Evolutionary conservation across 805 yeast species (phyloP).

Genomic region (Cyberlindnera euphorbiiphila): DNA sequence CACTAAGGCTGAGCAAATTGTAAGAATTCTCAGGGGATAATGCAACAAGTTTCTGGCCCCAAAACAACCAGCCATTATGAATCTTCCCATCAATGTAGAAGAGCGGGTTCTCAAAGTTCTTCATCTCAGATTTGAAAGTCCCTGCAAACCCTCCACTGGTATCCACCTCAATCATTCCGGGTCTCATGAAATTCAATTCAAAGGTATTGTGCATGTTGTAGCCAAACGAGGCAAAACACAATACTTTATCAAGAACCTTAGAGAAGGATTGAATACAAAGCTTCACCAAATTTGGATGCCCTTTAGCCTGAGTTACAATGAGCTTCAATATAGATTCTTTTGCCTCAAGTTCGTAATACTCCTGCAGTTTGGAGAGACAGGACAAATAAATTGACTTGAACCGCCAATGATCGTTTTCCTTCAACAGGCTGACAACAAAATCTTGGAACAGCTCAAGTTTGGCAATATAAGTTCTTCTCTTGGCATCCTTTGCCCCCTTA

Average conservation of each 20-base stretch:
- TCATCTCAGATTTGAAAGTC: constrained; percentile 49
- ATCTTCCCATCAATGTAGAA: constrained; percentile 57
- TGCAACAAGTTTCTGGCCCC: constrained; percentile 58
- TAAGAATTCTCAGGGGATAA: constrained; percentile 32
- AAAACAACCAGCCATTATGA: constrained; percentile 66
- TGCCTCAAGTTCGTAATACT: constrained; percentile 45
- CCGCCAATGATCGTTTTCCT: constrained; percentile 51
- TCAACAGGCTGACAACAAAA: constrained; percentile 28
- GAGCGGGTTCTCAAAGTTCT: constrained; percentile 40
- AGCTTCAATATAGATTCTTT: constrained; percentile 38
- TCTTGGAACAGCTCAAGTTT: constrained; percentile 42
- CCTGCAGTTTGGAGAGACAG: constrained; percentile 49
- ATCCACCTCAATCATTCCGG: constrained; percentile 39
- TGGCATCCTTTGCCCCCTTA: constrained; percentile 57
- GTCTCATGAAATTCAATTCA: constrained; percentile 33
- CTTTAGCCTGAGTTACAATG: constrained; percentile 44
- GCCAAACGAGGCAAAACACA: constrained; percentile 40
- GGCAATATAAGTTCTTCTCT: constrained; percentile 41
- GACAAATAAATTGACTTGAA: constrained; percentile 44
- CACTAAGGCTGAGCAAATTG: constrained; percentile 31
- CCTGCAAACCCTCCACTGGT: constrained; percentile 36
- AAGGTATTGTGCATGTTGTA: constrained; percentile 45
- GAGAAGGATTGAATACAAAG: constrained; percentile 58
- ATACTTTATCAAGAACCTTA: constrained; percentile 44
- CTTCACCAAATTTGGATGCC: constrained; percentile 61